Base-by-base conservation (phyloP, 1,284 basidiomycete genomes). In the Cryptococcus sp. region DNA sequence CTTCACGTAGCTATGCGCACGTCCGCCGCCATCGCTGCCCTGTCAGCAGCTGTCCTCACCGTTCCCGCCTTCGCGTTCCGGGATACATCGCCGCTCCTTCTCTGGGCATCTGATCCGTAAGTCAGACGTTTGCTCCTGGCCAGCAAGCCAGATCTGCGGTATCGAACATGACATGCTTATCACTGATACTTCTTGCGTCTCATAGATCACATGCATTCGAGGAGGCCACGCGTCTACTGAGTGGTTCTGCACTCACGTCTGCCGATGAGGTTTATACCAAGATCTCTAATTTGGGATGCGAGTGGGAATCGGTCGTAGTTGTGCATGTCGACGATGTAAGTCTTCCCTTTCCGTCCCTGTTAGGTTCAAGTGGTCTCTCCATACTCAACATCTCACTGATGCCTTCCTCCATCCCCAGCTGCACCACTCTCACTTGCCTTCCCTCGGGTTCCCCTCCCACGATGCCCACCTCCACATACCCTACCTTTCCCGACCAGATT, bases 81-180 rank as follows among this genome's bases (percentile, higher is more conserved):
- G 47, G 72, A 75, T 55, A 71, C 74, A 8, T 72, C 74, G 2
- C 75, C 75, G 3, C 63, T 77, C 38, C 64, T 75, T 16, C 61
- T 74, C 10, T 77, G 73, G 73, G 70, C 71, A 10, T 70, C 71
- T 13, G 57, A 64, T 42, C 64, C 69, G 75, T 77, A 41, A 57
- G 74, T 70, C 22, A 3, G 16, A 7, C 20, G 16, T 40, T 19
- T 48, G 35, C 4, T 23, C 19, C 47, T 45, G 2, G 30, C 35
- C n/a, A n/a, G 22, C 46, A 13, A 25, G 25, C 25, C 46, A 3
- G 5, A 54, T 11, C 25, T 25, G 48, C 3, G 19, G 27, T n/a
- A 11, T 40, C 5, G 16, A 20, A 5, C n/a, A 41, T 25, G 38
- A 17, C 41, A 22, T 1, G 54, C 57, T 59, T n/a, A 62, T 47